Evolutionary conservation across 2,329 filamentous ascomycete species (phyloP), one percentile per base, ranked within the genome.

Genomic region (Colletotrichum sp.): DNA sequence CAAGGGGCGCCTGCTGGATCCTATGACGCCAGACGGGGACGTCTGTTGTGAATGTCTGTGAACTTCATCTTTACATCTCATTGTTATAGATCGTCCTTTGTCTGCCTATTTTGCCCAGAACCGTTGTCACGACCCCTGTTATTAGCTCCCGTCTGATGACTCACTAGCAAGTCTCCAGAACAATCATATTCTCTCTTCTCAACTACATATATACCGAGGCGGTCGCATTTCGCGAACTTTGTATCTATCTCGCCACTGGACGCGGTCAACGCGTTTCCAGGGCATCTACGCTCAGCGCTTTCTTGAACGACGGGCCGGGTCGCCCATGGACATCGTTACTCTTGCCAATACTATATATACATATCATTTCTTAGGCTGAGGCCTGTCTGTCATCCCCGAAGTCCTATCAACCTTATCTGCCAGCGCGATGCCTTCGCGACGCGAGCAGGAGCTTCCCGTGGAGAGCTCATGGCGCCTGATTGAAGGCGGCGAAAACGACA

Each of bases 381-480:
- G 6, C 16, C 12, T n/a, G 10, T 15, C 34, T 44, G 5, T 24
- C 36, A 12, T 34, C 21, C 18, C n/a, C 8, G 5, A 26, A 64
- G 34, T 18, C 32, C 6, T n/a, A 30, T 21, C 30, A 21, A n/a
- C 18, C 9, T n/a, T 13, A 21, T 26, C 28, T 13, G 18, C 18
- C 26, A 44, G 8, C 52, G 72, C 49, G 63, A 78, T 78, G 77
- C 75, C 75, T 55, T 60, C 68, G 39, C 68, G 72, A 34, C 70
- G 77, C 26, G 71, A 78, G 72, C 82, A 80, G 69, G 79, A 81
- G 26, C 80, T 87, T 18, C 86, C 87, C 44, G 85, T 90, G 57
- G 89, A 90, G 77, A 87, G 88, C 78, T 92, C 90, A 24, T 92
- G 90, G 90, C 90, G 90, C 79, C 87, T 92, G 84, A 90, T 92